Percentiles rank a stretch among this genome's conserved stretches.
phyloP scores from a whole-genome alignment of 108 stramenopile species.

The Nitzschia palea region DNA sequence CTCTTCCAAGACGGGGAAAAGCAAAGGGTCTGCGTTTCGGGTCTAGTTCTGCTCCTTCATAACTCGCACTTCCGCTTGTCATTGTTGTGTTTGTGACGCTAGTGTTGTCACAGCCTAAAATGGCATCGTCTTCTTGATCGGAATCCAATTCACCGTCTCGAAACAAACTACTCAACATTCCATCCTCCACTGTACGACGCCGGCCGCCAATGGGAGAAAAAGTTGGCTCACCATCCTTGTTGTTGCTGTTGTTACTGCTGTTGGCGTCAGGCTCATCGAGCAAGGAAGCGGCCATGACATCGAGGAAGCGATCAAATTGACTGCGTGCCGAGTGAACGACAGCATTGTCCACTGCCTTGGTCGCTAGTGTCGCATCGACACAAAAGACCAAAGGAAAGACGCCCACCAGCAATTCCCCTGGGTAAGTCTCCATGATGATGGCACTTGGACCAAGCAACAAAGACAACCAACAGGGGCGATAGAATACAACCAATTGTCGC shows the following conservation, averaged over 20 bases:
- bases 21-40: not conserved
- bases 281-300: slow-evolving; percentile 48
- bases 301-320: slow-evolving; percentile 56
- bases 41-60: not conserved
- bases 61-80: not conserved
- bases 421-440: slow-evolving; percentile 49
- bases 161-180: slow-evolving; percentile 14
- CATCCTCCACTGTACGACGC: slow-evolving; percentile 1
- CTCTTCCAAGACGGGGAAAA: slow-evolving; percentile 8
- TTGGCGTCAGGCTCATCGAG: slow-evolving; percentile 25
- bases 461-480: no score
- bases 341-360: not conserved
- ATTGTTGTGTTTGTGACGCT: not conserved
- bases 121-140: slow-evolving; percentile 18
- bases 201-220: not conserved
- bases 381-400: slow-evolving; percentile 65
- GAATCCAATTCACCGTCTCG: slow-evolving; percentile 27
- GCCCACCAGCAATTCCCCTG: slow-evolving; percentile 49
- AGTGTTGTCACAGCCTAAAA: slow-evolving; percentile 1
- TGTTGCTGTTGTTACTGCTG: not conserved
- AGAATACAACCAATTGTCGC: no score
- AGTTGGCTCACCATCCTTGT: not conserved
- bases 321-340: slow-evolving; percentile 4
- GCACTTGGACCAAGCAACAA: not conserved
- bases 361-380: slow-evolving; percentile 44